Evolutionary conservation across 495 filamentous ascomycete species (phyloP), one percentile per base, ranked within the genome.

Genomic region (Mycothermus thermophilus): DNA sequence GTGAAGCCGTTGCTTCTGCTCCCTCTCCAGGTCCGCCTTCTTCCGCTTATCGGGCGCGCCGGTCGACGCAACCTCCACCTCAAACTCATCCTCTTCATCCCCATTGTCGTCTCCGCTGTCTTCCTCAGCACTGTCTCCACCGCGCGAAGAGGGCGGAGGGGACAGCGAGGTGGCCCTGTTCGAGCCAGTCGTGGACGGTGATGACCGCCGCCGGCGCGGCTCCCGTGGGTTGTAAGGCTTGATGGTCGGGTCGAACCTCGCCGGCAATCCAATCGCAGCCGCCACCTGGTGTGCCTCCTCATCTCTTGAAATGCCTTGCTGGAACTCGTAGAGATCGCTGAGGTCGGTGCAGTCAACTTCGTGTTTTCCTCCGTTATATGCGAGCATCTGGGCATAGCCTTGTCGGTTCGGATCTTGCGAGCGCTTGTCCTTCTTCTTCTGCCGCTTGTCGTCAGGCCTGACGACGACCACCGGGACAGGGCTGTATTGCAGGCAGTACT

Each of bases 391-490:
- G 25, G 75, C 72, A 58, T 97, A 97, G 34, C 73, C 79, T 42
- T 79, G 77, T 29, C 90, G 67, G 21, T 55, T 64, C 5, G 86
- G 84, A 41, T 96, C 83, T 28, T 75, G 72, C 10, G 74, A 72
- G 19, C 90, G 80, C 62, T 94, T 94, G 41, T 71, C 69, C 55
- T 93, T 94, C 57, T 92, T 93, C 59, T 92, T 93, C 44, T 78
- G 71, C 4, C 90, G 80, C 60, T 95, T 93, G 34, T 83, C 75
- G 17, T 79, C 80, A 30, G 90, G 87, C 2, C 90, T 75, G 24
- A 96, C 90, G 20, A 97, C 92, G 23, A 95, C 84, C 2, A 95
- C 88, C n/a, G 90, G 90, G 13, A 97, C 82, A 1, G 90, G 90
- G 6, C 83, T 93, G 56, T 93, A 83, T 52, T 96, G 88, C 9